phyloP scores from a whole-genome alignment of 306 rosid genomes.

The Pyrus bretschneideri region DNA sequence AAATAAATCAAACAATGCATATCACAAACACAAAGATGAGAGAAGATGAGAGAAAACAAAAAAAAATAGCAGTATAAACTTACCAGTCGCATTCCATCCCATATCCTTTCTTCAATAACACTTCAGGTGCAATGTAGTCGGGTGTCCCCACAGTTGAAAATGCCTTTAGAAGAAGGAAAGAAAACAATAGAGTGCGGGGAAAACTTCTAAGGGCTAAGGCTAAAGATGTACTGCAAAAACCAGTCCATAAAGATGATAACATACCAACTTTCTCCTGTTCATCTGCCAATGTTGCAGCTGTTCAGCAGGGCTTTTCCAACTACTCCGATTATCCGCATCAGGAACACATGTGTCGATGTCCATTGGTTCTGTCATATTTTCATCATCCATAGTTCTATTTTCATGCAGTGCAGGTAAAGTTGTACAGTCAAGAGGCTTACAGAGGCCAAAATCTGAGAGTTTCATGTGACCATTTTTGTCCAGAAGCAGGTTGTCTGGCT shows the following conservation, averaged over 20 bases:
- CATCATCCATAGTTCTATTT: conserved; percentile 77
- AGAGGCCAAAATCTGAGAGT: conserved; percentile 98
- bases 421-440: conserved; percentile 91
- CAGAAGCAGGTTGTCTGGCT: conserved; percentile 92
- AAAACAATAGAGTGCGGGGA: conserved; percentile 21
- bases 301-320: conserved; percentile 90
- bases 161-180: conserved; percentile 49
- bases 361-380: conserved; percentile 76
- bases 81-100: conserved; percentile 99
- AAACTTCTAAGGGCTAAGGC: background rate
- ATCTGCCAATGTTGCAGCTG: conserved; percentile 98
- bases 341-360: conserved; percentile 55
- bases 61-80: conserved; percentile 27
- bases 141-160: conserved; percentile 99
- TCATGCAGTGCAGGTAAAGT: conserved; percentile 90
- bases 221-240: conserved; percentile 5
- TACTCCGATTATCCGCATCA: conserved; percentile 64
- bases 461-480: conserved; percentile 97
- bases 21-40: background rate
- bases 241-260: conserved; percentile 23
- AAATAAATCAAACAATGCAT: conserved; percentile 19
- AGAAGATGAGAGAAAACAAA: background rate
- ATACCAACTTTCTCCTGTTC: conserved; percentile 97
- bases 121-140: conserved; percentile 99
- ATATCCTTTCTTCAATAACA: conserved; percentile 88